These are phyloP conservation scores for Fusarium phyllophilum DNA, from an alignment of 2,329 filamentous ascomycete species.

Conservation along the genomic window DNA sequence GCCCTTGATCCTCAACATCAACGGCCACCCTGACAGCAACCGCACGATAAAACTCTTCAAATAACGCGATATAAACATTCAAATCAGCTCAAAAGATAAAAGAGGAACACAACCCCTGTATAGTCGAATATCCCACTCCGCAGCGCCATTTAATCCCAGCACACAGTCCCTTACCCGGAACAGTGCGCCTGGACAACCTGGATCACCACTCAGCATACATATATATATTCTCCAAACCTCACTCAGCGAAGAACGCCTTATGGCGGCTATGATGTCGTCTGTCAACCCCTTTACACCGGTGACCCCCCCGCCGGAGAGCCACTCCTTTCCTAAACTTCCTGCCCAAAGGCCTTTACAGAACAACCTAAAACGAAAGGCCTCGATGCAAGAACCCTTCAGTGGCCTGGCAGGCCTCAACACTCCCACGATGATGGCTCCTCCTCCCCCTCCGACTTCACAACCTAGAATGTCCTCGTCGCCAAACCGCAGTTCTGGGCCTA, in stretches of 20 bases:
- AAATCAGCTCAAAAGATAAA: constrained; percentile 23
- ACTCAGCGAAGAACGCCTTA: constrained; percentile 33
- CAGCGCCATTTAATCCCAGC: constrained; percentile 16
- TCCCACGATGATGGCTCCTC: constrained; percentile 38
- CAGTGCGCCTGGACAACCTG: constrained; percentile 17
- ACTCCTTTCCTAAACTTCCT: constrained; percentile 46
- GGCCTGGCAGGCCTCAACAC: constrained; percentile 30
- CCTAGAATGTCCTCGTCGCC: constrained; percentile 37
- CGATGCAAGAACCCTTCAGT: constrained; percentile 39
- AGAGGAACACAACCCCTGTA: constrained; percentile 27
- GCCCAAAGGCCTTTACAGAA: constrained; percentile 43
- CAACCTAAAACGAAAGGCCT: constrained; percentile 43
- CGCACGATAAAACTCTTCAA: constrained; percentile 13
- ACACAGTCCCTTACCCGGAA: constrained; percentile 24
- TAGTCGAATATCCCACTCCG: constrained; percentile 11
- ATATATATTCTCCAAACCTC: constrained; percentile 33
- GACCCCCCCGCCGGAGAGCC: constrained; percentile 45
- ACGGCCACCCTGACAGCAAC: constrained; percentile 9
- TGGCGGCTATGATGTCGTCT: constrained; percentile 48
- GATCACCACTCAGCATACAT: constrained; percentile 8
- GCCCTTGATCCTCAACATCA: constrained; percentile 13
- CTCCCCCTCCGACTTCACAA: constrained; percentile 40
- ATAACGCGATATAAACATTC: constrained; percentile 21
- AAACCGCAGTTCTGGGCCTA: constrained; percentile 29
- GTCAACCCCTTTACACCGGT: constrained; percentile 46